These are phyloP conservation scores for Scytalidium lignicola DNA, from an alignment of 2,329 filamentous ascomycete genomes.

Conservation along the genomic window DNA sequence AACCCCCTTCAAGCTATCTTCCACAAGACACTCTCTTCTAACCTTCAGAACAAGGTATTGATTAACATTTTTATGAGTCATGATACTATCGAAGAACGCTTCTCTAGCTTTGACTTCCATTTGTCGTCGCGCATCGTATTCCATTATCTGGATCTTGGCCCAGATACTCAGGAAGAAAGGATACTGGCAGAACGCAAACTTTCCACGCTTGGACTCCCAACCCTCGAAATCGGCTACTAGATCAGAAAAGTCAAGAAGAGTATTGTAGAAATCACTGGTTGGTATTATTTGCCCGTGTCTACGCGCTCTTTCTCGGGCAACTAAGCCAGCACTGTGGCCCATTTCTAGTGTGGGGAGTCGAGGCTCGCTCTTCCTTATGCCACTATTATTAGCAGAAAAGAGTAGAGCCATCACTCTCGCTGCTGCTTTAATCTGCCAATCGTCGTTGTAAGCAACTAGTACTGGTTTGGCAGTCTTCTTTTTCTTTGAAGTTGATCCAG, in stretches of 20 bases:
- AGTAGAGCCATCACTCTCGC: conserved; percentile 75
- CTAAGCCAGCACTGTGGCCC: conserved; percentile 33
- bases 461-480: conserved; percentile 52
- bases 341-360: conserved; percentile 26
- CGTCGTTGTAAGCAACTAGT: conserved; percentile 64
- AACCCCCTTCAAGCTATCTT: conserved; percentile 80
- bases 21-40: conserved; percentile 78
- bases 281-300: conserved; percentile 64
- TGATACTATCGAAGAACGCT: conserved; percentile 85
- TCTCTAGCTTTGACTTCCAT: conserved; percentile 87
- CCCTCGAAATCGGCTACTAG: conserved; percentile 79
- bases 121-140: conserved; percentile 80
- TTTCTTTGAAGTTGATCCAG: conserved; percentile 45
- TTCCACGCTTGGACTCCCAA: conserved; percentile 71
- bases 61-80: conserved; percentile 67
- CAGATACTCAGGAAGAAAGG: conserved; percentile 89
- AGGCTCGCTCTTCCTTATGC: conserved; percentile 29
- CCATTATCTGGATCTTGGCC: conserved; percentile 85
- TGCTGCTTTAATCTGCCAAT: conserved; percentile 85
- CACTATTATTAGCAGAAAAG: conserved; percentile 72
- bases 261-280: conserved; percentile 83
- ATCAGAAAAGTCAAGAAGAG: conserved; percentile 80
- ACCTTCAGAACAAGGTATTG: conserved; percentile 75
- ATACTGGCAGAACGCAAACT: conserved; percentile 87
- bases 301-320: conserved; percentile 36